Base-by-base conservation (phyloP, 2,329 filamentous ascomycete genomes). In the Emmonsiellopsis sp. region DNA sequence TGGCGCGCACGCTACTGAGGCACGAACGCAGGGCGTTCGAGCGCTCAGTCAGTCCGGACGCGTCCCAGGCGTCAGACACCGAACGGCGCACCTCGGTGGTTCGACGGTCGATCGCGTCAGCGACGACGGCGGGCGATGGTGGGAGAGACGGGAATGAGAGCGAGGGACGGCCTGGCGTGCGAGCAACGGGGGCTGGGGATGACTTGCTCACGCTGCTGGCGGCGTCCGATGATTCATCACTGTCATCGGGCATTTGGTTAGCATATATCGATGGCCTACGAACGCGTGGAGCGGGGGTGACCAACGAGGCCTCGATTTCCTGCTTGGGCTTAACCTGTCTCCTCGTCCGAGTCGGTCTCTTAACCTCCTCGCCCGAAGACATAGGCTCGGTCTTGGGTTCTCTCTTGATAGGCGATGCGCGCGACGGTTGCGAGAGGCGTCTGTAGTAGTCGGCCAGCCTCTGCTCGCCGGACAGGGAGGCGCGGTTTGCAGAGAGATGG, bases 41-140 rank as follows among this genome's bases (percentile, higher is more conserved):
- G 56, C 81, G 62, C 53, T 73, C 68, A 13, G 65, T 60, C 2
- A 72, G 56, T 6, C 70, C 69, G 0, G 64, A 70, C 8, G 60
- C 60, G 13, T 60, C 60, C 69, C 69, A 73, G 10, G 58, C 63
- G 5, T 66, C 61, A 44, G 64, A 63, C 13, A 72, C 53, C 36
- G 58, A 63, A 50, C 68, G 62, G 62, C 68, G 63, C 54, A 70
- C 63, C 48, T 62, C 64, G 47, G 65, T 64, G 8, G 73, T 74
- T 55, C 73, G 83, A 63, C 80, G 83, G 71, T 93, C 90, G 66
- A 94, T 83, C 57, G 82, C 83, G 60, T 85, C 77, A 40, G 85
- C 87, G 37, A 95, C 84, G 56, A 86, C 83, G 42, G 87, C 84
- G 5, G 90, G 90, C 2, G 88, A 90, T 7, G 88, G 83, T 21